phyloP scores from a whole-genome alignment of 2,329 filamentous ascomycete species.

The Penicillium psychrosexuale region DNA sequence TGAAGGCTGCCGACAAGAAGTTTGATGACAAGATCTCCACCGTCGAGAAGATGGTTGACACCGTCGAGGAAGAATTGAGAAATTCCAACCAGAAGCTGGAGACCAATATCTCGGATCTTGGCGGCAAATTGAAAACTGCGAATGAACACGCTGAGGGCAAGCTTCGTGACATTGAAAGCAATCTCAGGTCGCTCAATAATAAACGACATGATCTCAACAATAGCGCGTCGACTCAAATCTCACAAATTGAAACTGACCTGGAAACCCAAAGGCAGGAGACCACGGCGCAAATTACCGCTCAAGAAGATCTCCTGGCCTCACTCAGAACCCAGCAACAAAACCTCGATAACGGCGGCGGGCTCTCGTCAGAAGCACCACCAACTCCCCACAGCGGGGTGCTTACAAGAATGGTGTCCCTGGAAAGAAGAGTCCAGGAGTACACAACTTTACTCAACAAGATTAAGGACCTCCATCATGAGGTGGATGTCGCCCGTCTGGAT shows the following conservation, averaged over 20 bases:
- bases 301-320: background rate
- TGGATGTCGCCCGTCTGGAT: background rate
- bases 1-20: background rate
- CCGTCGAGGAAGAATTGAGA: background rate
- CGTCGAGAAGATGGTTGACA: background rate
- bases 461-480: background rate
- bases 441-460: background rate
- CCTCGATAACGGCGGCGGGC: background rate
- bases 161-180: background rate
- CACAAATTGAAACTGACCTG: background rate
- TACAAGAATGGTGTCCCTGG: background rate
- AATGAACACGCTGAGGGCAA: background rate
- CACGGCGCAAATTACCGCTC: background rate
- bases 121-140: background rate
- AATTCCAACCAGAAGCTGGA: background rate
- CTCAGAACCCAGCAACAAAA: background rate
- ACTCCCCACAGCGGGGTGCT: background rate
- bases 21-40: background rate
- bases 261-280: background rate
- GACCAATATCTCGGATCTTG: background rate
- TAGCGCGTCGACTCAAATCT: background rate
- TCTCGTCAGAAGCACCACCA: background rate
- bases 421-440: background rate
- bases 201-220: background rate
- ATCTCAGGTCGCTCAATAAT: background rate